Evolutionary conservation across 2,329 filamentous ascomycete species (phyloP).

Genomic region (Neonectria sp.): DNA sequence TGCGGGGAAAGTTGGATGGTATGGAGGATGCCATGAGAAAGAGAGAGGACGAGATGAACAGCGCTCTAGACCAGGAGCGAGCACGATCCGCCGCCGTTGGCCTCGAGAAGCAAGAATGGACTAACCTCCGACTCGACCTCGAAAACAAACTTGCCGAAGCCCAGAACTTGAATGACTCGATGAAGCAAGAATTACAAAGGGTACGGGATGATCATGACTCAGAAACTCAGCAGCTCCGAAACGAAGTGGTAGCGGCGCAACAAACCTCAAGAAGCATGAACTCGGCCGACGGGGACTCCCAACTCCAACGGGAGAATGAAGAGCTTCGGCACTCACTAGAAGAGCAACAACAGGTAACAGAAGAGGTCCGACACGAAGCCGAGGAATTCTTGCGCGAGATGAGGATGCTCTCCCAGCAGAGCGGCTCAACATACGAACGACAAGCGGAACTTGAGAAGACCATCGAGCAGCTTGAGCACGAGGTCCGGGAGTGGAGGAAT

Average conservation of each 20-base stretch:
- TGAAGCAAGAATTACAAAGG: slow-evolving; percentile 84
- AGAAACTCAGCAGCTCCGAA: slow-evolving; percentile 74
- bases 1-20: slow-evolving; percentile 80
- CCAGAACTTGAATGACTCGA: slow-evolving; percentile 81
- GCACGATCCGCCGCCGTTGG: slow-evolving; percentile 66
- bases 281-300: slow-evolving; percentile 60
- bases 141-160: slow-evolving; percentile 83
- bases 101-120: slow-evolving; percentile 80
- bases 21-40: slow-evolving; percentile 79
- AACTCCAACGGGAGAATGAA: slow-evolving; percentile 78
- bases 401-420: slow-evolving; percentile 86
- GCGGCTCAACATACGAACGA: slow-evolving; percentile 82
- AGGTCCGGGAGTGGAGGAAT: slow-evolving; percentile 91
- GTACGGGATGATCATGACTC: slow-evolving; percentile 78
- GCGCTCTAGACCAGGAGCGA: slow-evolving; percentile 72
- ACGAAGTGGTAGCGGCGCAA: slow-evolving; percentile 72
- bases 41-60: slow-evolving; percentile 76
- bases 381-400: slow-evolving; percentile 90
- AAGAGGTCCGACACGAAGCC: slow-evolving; percentile 89
- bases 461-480: slow-evolving; percentile 82
- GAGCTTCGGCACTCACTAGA: slow-evolving; percentile 75
- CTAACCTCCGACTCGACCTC: slow-evolving; percentile 74
- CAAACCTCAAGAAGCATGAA: slow-evolving; percentile 47
- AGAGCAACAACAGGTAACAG: slow-evolving; percentile 86
- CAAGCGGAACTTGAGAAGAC: slow-evolving; percentile 84